Base-by-base conservation (phyloP, 192 early-diverging fungal species). In the Coemansia sp. region DNA sequence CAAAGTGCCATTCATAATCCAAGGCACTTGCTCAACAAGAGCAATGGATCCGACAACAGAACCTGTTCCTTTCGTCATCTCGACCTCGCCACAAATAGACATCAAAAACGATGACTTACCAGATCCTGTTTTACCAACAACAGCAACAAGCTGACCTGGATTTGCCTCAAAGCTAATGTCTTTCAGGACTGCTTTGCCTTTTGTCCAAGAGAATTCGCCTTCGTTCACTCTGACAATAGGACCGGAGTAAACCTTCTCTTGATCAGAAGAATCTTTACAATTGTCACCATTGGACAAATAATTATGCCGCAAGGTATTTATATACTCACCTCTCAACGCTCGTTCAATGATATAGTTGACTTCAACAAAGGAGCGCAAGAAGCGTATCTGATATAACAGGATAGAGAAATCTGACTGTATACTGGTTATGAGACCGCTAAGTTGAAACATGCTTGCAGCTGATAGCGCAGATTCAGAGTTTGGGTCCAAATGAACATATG, bases 81-180 rank as follows among this genome's bases (percentile, higher is more conserved):
- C 87, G 80, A 93, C 89, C 62, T 95, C 94, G 16, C 94, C 92
- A 28, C 94, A n/a, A n/a, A n/a, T n/a, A n/a, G 92, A 87, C 58
- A 87, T 85, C 2, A 97, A 72, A 15, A 97, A 74, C 1, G 92
- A 89, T 0, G 89, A 91, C 66, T 97, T 97, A 31, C 93, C 93
- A 4, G 85, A 79, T 2, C 92, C 95, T 12, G 94, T 93, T 2
- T 86, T 78, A n/a, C 95, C 95, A 20, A 93, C 89, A 28, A 97
- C 72, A 0, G 89, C 93, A 1, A 91, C 88, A 18, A 97, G 83
- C 18, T 84, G 52, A 46, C 90, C 82, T 39, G 75, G 59, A 62
- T 70, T 51, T 68, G 87, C 61, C 37, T 62, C 63, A 26, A 89
- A 30, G 63, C 80, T 79, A 58, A 91, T 72, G 63, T 86, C 58